Percentiles rank a stretch among this genome's conserved stretches.
Evolutionary conservation across 257 asterid species (phyloP).

Genomic region (Solanum microdontum): DNA sequence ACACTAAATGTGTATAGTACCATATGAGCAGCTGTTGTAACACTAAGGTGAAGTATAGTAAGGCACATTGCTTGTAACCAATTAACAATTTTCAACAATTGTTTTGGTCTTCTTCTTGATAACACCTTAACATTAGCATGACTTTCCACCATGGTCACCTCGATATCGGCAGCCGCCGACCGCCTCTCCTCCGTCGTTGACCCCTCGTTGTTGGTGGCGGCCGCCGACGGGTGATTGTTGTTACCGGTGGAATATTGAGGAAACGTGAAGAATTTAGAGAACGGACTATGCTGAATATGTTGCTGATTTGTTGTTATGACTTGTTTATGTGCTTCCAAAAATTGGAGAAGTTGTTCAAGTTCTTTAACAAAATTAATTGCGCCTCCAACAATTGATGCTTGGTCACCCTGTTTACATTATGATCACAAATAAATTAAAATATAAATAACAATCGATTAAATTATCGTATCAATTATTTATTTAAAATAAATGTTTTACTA

Average conservation of each 20-base stretch:
- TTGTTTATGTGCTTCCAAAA: conserved; percentile 29
- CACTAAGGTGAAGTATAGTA: conserved; percentile 43
- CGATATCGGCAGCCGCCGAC: conserved; percentile 38
- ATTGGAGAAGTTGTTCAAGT: conserved; percentile 49
- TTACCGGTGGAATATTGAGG: conserved; percentile 19
- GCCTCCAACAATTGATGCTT: conserved; percentile 73
- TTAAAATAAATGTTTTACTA: not conserved
- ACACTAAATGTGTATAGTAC: conserved; percentile 58
- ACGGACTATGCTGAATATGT: not conserved
- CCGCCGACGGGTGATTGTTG: not conserved
- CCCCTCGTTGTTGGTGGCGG: not conserved
- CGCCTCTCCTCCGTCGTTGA: not conserved
- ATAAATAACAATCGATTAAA: not conserved
- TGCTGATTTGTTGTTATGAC: not conserved
- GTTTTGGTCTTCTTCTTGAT: conserved; percentile 29
- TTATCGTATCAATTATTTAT: not conserved
- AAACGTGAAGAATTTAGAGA: conserved; percentile 13
- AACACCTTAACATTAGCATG: conserved; percentile 51
- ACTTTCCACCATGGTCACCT: conserved; percentile 52
- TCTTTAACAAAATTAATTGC: conserved; percentile 54
- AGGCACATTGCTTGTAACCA: conserved; percentile 46
- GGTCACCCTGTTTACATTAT: conserved; percentile 42
- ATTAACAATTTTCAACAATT: conserved; percentile 36
- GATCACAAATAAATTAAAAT: not conserved
- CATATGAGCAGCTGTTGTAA: conserved; percentile 38